A percentile compares a stretch with the other conserved stretches of the same genome.
Evolutionary conservation across 208 protist genomes (phyloP).

Genomic region (Crithidia expoeki): DNA sequence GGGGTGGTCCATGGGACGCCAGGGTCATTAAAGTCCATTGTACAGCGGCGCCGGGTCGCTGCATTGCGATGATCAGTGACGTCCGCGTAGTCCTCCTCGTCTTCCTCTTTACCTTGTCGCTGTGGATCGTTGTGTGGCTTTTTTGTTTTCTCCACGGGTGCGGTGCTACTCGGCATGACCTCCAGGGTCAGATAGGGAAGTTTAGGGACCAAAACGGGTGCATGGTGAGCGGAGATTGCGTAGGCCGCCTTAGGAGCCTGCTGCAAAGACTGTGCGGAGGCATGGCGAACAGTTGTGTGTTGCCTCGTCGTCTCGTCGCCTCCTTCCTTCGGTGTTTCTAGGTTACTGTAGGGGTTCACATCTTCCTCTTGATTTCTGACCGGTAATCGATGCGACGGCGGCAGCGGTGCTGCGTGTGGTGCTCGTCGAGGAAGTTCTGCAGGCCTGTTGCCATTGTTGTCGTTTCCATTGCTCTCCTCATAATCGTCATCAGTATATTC

Average conservation of each 20-base stretch:
- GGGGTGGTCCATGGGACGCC: conserved; percentile 30
- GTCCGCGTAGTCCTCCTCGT: background rate
- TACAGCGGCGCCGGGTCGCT: conserved; percentile 1
- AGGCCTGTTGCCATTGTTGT: background rate
- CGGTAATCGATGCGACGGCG: background rate
- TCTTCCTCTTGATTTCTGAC: conserved; percentile 5
- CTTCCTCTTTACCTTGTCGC: background rate
- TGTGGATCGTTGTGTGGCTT: background rate
- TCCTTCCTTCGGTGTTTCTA: background rate
- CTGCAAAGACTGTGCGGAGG: background rate
- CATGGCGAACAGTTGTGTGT: background rate
- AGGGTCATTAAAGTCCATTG: background rate
- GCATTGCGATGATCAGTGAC: background rate
- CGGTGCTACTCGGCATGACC: conserved; percentile 7
- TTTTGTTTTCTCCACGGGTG: background rate
- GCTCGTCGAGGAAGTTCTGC: background rate
- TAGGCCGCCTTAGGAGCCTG: background rate
- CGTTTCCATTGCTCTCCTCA: background rate
- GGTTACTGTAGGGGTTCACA: conserved; percentile 19
- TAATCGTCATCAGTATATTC: background rate
- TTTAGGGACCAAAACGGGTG: conserved; percentile 23
- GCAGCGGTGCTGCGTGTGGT: background rate
- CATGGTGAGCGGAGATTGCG: background rate
- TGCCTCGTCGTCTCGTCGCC: background rate
- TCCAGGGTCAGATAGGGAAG: conserved; percentile 30